Base-by-base conservation (phyloP, 2,329 filamentous ascomycete genomes). In the Cladosporium cucumerinum region DNA sequence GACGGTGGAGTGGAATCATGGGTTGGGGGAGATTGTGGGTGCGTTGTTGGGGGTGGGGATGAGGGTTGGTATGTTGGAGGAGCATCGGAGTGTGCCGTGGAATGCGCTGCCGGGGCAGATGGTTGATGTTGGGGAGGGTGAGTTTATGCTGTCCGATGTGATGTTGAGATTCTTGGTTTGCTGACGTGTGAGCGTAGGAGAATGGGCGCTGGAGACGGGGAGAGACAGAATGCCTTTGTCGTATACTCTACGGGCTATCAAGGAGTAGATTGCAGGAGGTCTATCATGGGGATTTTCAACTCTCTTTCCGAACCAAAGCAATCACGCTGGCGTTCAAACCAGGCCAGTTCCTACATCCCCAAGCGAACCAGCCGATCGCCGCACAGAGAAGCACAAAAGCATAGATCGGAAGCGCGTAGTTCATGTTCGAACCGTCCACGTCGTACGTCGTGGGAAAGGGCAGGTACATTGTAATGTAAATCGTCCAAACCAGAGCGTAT, bases 391-490 rank as follows among this genome's bases (percentile, higher is more conserved):
- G 46, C 26, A 64, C 54, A n/a, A 64, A 39, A 4, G 61, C 52
- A 23, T 64, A 57, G 11, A 64, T 64, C 16, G 61, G 61, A 54
- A 82, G 76, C 6, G 79, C 79, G 70, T 82, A 82, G 66, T 82
- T 82, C 80, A 82, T 82, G 67, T 82, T 82, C 48, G 73, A 72
- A 0, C 76, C 69, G 3, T 76, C 80, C 18, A 82, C 78, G 1
- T 79, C 80, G 36, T 75, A 76, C n/a, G 74, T 69, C 0, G 79
- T 76, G 3, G 80, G 80, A 75, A 81, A 82, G 73, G 61, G 61
- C 6, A 64, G 18, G 52, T 64, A 64, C 1, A 57, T 64, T 1
- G 61, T 57, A 43, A 64, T 57, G 54, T 65, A 66, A n/a, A 57
- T 49, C 7, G 65, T 66, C 57, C 63, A 66, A 1, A 63, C n/a